Base-by-base conservation (phyloP, 164 flowering plant genomes). In the Nymphaea colorata region DNA sequence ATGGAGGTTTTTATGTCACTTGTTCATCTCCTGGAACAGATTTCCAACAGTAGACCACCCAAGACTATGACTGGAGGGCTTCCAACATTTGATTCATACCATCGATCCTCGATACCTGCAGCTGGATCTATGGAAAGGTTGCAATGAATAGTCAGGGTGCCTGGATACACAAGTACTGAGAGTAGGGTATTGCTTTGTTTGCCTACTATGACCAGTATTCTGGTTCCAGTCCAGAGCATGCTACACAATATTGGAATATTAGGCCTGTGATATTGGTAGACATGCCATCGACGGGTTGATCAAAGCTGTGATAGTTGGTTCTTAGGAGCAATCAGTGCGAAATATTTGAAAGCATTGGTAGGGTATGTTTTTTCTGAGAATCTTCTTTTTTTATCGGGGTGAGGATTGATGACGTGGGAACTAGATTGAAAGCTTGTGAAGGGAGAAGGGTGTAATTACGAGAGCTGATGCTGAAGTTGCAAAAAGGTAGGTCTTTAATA, bases 1-100 rank as follows among this genome's bases (percentile, higher is more conserved):
- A 86, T 87, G 91, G 99, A 95, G 72, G 83, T 95, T 73, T 95
- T 95, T 70, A 66, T 87, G 68, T 84, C 97, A 16, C 86, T 95
- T 42, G 96, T 90, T 74, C 86, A 76, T 43, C 84, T 92, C 61
- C 70, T 95, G 76, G 96, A 89, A 75, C 91, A 88, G 77, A 79
- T 85, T 8, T 67, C 70, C 65, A 86, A 82, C 74, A 75, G 73
- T 67, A 70, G 75, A 44, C 59, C 78, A 41, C 15, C 76, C 0
- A 43, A 78, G 14, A 65, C 62, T 59, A 74, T 72, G 69, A 76
- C 77, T 44, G 51, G 71, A 61, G 79, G 70, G 47, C 68, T 55
- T 62, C 76, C 69, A 78, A 73, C 69, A 41, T 82, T 76, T 15
- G 79, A 75, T 61, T 66, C 80, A 64, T 75, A 77, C 71, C 77